Base-by-base conservation (phyloP, 306 rosid genomes). In the Styphnolobium japonicum region DNA sequence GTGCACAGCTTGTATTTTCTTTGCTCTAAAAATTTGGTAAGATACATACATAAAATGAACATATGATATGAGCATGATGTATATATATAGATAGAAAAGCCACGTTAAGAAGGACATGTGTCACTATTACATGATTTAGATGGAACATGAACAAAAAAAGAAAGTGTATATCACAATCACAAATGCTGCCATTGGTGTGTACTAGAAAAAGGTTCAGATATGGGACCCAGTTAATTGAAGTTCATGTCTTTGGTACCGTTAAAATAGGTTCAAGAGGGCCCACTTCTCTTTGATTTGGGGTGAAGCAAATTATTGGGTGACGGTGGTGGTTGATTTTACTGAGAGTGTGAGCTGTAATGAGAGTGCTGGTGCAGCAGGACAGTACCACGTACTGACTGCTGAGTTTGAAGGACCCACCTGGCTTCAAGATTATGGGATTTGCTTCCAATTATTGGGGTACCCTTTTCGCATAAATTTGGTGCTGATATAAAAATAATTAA, bases 291-390 rank as follows among this genome's bases (percentile, higher is more conserved):
- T 61, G 6, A 6, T 69, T 62, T 82, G 81, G 60, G 73, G 85
- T 49, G 78, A 75, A 58, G 42, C 23, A 64, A 58, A 80, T 68
- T 1, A 80, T 73, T 83, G 65, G 72, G 55, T 19, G 61, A 45
- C 46, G 52, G 27, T 8, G 19, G 60, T 27, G 45, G 12, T 8
- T 46, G 5, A 23, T 67, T 67, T 31, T 49, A 21, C 6, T 43
- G 21, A 76, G 18, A n/a, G 55, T 3, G 3, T 78, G 87, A 81
- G 87, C 84, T 84, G 86, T 48, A 48, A 1, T 23, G 39, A 67
- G 57, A 56, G 48, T 67, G 85, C 76, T 77, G 82, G 82, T n/a
- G 27, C n/a, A 34, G 71, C 22, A 76, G 34, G 19, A 79, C 56
- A 57, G 46, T 23, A 25, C 53, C 84, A 81, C 84, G 58, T 78